Evolutionary conservation across 805 yeast genomes (phyloP), one percentile per base, ranked within the genome.

Genomic region (Middelhovenomyces tepae): DNA sequence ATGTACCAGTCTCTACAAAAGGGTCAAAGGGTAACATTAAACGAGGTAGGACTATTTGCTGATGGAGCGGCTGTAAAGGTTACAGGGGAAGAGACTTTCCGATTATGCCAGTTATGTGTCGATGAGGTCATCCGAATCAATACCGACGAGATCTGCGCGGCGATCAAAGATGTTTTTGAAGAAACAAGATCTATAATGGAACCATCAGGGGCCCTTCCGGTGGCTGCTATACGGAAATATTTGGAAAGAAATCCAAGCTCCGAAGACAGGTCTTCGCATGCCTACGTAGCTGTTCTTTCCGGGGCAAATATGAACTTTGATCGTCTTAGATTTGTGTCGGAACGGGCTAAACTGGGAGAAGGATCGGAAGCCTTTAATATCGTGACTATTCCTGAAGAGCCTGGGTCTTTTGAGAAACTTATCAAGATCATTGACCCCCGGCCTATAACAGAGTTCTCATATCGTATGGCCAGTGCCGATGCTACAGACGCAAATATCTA

Each of bases 231-330:
- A 67, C 85, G 84, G 53, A 78, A 78, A 48, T 91, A 86, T 54
- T 69, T 89, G 23, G 66, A 71, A 16, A 34, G 42, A 16, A 75
- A 79, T 47, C 80, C 83, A 6, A n/a, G n/a, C n/a, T 83, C 80
- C 35, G 65, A 75, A 24, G 82, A 80, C 47, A 93, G 82, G 49
- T 60, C 75, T 3, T 60, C 65, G 31, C 71, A 76, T 42, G 75
- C 84, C 1, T 86, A 84, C 49, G 79, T 83, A 24, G 89, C 96
- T 5, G 69, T 91, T 15, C 65, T 91, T 36, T 80, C 94, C 14
- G 99, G 99, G 38, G 99, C 99, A 22, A 91, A 91, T 60, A 87
- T 91, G 94, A 89, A 93, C 63, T 91, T 91, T 54, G 98, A 89
- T 59, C 72, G 99, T 49, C 67, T 91, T 49, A 71, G 99, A 55